phyloP scores from a whole-genome alignment of 768 basidiomycete species.

The Calocybe indica region DNA sequence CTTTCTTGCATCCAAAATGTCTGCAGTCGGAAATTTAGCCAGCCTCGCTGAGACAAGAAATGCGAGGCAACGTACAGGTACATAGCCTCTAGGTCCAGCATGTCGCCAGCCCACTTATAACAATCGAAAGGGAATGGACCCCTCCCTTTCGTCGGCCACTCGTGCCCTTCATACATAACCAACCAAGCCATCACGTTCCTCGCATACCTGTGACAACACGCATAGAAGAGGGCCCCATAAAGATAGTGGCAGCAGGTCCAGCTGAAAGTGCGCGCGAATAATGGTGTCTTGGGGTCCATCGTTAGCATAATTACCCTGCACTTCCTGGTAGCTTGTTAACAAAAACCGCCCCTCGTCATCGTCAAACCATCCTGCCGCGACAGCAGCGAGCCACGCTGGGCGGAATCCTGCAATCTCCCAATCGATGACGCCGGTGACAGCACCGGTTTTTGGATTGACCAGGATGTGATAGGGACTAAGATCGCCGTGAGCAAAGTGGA shows the following conservation, averaged over 20 bases:
- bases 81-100: conserved; percentile 5
- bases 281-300: conserved; percentile 1
- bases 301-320: background rate
- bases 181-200: conserved; percentile 1
- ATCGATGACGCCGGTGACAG: conserved; percentile 13
- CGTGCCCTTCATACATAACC: conserved; percentile 1
- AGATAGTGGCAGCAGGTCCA: too few relatives aligned
- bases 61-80: background rate
- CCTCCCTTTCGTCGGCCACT: background rate
- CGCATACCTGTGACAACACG: background rate
- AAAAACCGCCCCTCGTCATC: conserved; percentile 1
- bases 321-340: background rate
- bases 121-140: conserved; percentile 1
- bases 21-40: too few relatives aligned
- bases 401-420: conserved; percentile 12
- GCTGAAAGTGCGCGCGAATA: too few relatives aligned
- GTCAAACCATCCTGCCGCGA: conserved; percentile 1
- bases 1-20: too few relatives aligned
- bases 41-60: too few relatives aligned
- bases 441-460: conserved; percentile 8
- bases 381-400: conserved; percentile 10
- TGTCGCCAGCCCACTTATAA: background rate
- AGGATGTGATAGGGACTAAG: conserved; percentile 12
- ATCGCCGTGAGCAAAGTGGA: conserved; percentile 6
- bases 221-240: conserved; percentile 1